Conservation (phyloP, 306 rosid genomes). For the Luffa aegyptiaca region DNA sequence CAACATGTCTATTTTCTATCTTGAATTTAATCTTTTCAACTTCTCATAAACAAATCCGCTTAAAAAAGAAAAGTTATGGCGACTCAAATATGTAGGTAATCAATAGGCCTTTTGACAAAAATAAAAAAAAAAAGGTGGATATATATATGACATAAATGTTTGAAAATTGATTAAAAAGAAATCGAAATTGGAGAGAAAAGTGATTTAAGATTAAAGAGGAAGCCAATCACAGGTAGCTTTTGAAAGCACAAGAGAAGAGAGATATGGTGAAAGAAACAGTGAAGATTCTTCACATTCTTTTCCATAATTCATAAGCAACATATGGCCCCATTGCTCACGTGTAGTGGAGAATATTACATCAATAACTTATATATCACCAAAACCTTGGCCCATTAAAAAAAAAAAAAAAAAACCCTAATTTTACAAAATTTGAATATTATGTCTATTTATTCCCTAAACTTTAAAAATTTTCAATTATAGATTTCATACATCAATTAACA, state of each 20-base stretch:
- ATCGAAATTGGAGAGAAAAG: background rate
- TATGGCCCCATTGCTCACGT: constrained; percentile 10
- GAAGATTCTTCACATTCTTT: constrained; percentile 9
- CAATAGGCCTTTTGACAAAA: background rate
- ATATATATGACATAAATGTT: background rate
- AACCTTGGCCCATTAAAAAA: background rate
- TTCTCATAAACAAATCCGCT: background rate
- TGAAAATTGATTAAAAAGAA: background rate
- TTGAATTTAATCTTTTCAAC: background rate
- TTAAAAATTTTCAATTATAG: no score
- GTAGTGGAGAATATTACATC: constrained; percentile 9
- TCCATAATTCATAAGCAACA: background rate
- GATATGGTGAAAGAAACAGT: constrained; percentile 6
- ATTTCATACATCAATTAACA: no score
- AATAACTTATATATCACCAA: background rate
- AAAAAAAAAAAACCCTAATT: background rate
- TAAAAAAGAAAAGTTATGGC: background rate
- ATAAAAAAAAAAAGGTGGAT: background rate
- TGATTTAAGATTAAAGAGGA: background rate
- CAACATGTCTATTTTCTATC: background rate
- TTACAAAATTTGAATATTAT: no score
- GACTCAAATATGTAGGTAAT: background rate
- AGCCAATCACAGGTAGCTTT: background rate
- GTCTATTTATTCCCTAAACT: no score
- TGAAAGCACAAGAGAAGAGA: background rate